phyloP scores from a whole-genome alignment of 2,329 filamentous ascomycete genomes.

The Xylaria hypoxylon region DNA sequence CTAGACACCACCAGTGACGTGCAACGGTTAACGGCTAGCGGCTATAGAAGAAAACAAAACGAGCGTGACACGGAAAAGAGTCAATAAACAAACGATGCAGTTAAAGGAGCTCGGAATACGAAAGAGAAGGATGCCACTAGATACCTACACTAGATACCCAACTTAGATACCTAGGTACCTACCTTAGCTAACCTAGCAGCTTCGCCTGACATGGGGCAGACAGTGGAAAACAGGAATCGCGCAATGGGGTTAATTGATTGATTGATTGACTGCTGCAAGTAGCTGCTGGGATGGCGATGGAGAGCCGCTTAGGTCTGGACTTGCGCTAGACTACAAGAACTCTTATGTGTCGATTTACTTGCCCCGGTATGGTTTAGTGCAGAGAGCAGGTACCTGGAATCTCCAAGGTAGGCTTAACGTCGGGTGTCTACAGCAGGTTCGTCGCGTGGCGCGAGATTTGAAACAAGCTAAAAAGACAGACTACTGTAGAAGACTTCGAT shows the following conservation, averaged over 20 bases:
- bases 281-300: slow-evolving; percentile 17
- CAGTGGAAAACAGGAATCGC: slow-evolving; percentile 25
- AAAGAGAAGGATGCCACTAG: slow-evolving; percentile 17
- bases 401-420: slow-evolving; percentile 18
- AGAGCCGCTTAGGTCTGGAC: slow-evolving; percentile 16
- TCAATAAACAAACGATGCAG: slow-evolving; percentile 26
- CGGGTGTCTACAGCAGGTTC: neutral
- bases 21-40: too few relatives aligned
- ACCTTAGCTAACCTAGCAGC: too few relatives aligned
- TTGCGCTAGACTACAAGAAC: neutral
- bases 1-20: slow-evolving; percentile 35
- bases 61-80: slow-evolving; percentile 16
- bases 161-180: too few relatives aligned
- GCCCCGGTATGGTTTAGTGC: slow-evolving; percentile 22
- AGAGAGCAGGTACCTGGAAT: neutral
- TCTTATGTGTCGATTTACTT: slow-evolving; percentile 4
- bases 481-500: neutral
- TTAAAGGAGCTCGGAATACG: slow-evolving; percentile 17
- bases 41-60: slow-evolving; percentile 16
- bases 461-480: slow-evolving; percentile 32
- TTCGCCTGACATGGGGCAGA: slow-evolving; percentile 9
- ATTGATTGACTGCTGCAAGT: slow-evolving; percentile 5
- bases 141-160: neutral
- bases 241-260: slow-evolving; percentile 16
- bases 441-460: slow-evolving; percentile 24